Evolutionary conservation across 129 eudicot species (phyloP).

Genomic region (Flaveria ramosissima): DNA sequence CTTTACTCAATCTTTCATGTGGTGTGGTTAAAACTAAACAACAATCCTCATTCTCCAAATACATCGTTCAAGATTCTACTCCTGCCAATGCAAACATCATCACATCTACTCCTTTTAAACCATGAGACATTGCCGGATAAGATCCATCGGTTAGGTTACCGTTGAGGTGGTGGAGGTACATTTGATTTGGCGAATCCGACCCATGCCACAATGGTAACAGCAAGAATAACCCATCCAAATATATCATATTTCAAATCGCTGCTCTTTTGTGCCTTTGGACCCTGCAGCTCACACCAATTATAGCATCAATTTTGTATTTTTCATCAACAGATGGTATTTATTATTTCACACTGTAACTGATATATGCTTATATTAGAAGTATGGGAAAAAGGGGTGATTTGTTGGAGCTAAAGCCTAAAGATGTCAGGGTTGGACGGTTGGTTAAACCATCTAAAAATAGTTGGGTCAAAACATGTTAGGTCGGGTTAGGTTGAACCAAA

Average conservation of each 20-base stretch:
- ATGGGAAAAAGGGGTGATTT: too few relatives aligned
- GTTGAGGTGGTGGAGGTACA: conserved; percentile 61
- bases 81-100: conserved; percentile 7
- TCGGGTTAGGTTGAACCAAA: too few relatives aligned
- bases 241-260: conserved; percentile 85
- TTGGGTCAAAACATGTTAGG: too few relatives aligned
- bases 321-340: too few relatives aligned
- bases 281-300: conserved; percentile 37
- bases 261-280: conserved; percentile 59
- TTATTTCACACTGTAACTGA: background rate
- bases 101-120: conserved; percentile 6
- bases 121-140: background rate
- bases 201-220: conserved; percentile 80
- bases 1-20: conserved; percentile 9
- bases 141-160: conserved; percentile 34
- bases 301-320: background rate
- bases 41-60: background rate
- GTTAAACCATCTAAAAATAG: too few relatives aligned
- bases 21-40: conserved; percentile 12
- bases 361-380: background rate
- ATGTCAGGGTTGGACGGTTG: too few relatives aligned
- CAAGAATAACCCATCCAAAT: conserved; percentile 88
- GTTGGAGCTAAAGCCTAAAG: too few relatives aligned
- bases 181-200: conserved; percentile 77
- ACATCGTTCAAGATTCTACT: background rate